Evolutionary conservation across 2,329 filamentous ascomycete genomes (phyloP).

Genomic region (Metarhizium anisopliae): DNA sequence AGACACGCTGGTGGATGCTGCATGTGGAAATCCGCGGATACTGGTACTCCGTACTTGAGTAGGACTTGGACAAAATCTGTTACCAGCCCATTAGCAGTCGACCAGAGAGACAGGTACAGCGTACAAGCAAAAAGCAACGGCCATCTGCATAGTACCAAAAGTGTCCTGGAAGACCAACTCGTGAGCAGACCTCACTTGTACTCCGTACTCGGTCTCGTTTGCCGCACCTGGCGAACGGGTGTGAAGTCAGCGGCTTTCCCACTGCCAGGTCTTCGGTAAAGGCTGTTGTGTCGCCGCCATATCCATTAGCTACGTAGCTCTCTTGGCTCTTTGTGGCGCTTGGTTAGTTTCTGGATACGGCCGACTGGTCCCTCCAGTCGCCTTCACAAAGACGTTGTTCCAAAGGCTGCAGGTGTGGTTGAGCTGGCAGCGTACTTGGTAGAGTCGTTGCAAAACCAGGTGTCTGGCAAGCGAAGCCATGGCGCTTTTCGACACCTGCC

Average conservation of each 20-base stretch:
- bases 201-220: background rate
- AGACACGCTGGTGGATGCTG: background rate
- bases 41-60: too few relatives aligned
- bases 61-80: too few relatives aligned
- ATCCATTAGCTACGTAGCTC: background rate
- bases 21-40: background rate
- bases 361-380: background rate
- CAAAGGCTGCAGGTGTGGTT: background rate
- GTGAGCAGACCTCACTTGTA: too few relatives aligned
- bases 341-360: background rate
- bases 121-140: background rate
- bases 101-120: background rate
- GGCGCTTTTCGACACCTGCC: background rate
- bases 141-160: background rate
- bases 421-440: too few relatives aligned
- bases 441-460: background rate
- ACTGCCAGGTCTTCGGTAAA: background rate
- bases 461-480: background rate
- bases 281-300: background rate
- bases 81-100: too few relatives aligned
- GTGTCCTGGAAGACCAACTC: background rate
- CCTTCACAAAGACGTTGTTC: background rate
- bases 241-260: constrained; percentile 1
- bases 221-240: background rate
- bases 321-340: background rate